Evolutionary conservation across 2,329 filamentous ascomycete species (phyloP), one percentile per base, ranked within the genome.

Genomic region (Didymella segeticola): DNA sequence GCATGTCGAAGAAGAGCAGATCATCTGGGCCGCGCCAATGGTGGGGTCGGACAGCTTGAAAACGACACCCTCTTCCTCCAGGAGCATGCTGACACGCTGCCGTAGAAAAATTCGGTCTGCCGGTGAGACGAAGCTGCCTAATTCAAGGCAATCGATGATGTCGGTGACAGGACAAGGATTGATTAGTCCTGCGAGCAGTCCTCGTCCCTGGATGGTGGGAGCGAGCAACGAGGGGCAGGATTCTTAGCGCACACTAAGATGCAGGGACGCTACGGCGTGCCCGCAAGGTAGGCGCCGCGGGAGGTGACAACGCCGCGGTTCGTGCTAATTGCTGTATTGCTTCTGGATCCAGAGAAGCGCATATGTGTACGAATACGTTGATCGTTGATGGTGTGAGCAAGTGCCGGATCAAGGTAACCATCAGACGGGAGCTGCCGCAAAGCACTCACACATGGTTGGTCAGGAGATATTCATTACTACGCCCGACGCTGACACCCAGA

Each of bases 231-330:
- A 52, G 49, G 43, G 43, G 49, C 41, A 42, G 36, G 31, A 20
- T 37, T 12, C 19, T 39, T 42, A 31, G 17, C 33, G 17, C 27
- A 39, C 51, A 39, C 51, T 49, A 54, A 49, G 23, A 54, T 47
- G 51, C 51, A 54, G 51, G 51, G 45, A 51, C 51, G 20, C 20
- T 34, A 45, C 51, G 51, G 45, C 39, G 30, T 36, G 37, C 43
- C 43, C 38, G 38, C 47, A 37, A 27, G 49, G 37, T 37, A 42
- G 37, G 43, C 38, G 43, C 45, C 19, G 39, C 36, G 42, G 38
- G 31, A 33, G 29, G 39, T 33, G 34, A 45, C 34, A 54, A 33
- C 22, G 33, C 33, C 30, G 12, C 39, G 45, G 39, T 48, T 33
- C 39, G 27, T 47, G 19, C 39, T 42, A 17, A 11, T 27, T 33